These are phyloP conservation scores for Podila horticola DNA, from an alignment of 192 early-diverging fungal genomes.

Conservation along the genomic window DNA sequence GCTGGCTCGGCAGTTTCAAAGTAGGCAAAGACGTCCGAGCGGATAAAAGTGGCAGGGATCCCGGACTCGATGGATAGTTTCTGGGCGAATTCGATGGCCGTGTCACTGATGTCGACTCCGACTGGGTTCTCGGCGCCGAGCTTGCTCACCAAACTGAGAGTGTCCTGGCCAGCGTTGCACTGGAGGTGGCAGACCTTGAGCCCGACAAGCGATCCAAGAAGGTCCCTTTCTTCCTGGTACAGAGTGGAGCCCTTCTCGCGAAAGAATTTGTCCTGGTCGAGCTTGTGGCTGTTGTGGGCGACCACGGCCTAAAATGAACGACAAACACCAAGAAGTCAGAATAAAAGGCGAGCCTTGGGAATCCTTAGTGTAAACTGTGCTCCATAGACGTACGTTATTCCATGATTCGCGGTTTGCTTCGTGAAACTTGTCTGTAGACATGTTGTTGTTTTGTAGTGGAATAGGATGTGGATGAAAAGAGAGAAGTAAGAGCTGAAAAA, in stretches of 20 bases:
- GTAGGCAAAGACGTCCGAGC: conserved; percentile 37
- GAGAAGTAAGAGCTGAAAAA: neutral
- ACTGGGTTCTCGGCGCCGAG: conserved; percentile 34
- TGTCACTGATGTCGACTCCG: conserved; percentile 50
- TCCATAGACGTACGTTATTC: conserved; percentile 16
- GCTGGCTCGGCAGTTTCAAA: conserved; percentile 22
- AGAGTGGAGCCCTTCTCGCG: conserved; percentile 35
- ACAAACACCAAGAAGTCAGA: neutral
- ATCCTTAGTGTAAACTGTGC: no score
- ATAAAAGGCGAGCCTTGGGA: neutral
- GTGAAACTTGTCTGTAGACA: conserved; percentile 11
- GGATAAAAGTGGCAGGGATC: conserved; percentile 29
- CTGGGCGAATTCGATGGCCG: conserved; percentile 28
- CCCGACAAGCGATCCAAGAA: conserved; percentile 33
- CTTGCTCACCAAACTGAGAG: conserved; percentile 32
- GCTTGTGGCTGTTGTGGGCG: conserved; percentile 48
- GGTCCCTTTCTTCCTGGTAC: conserved; percentile 34
- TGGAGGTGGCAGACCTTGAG: conserved; percentile 45
- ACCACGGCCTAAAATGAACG: conserved; percentile 4
- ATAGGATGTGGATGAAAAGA: neutral
- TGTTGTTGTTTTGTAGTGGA: neutral
- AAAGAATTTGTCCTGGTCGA: conserved; percentile 45
- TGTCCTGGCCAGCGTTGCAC: conserved; percentile 47
- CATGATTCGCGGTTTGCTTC: conserved; percentile 41
- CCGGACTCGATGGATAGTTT: conserved; percentile 33